These are phyloP conservation scores for Cladophialophora psammophila DNA, from an alignment of 2,329 filamentous ascomycete genomes.

Conservation along the genomic window DNA sequence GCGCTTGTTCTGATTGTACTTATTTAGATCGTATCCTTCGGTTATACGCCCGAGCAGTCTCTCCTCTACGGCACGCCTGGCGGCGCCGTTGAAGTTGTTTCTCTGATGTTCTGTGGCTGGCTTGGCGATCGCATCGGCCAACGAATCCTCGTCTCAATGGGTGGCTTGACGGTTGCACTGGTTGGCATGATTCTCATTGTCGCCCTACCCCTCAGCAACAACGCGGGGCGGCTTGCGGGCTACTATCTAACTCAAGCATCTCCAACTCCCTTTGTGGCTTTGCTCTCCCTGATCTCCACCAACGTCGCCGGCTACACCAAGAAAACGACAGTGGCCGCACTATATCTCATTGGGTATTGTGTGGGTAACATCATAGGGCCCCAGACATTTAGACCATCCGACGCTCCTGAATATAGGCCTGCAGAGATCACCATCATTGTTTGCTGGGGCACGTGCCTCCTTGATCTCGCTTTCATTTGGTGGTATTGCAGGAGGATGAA, in stretches of 20 bases:
- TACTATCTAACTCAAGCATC: constrained; percentile 71
- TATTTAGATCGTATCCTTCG: constrained; percentile 64
- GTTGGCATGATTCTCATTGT: constrained; percentile 49
- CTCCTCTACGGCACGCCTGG: constrained; percentile 71
- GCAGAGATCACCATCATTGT: constrained; percentile 70
- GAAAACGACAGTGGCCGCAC: constrained; percentile 60
- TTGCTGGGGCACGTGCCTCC: constrained; percentile 60
- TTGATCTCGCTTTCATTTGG: constrained; percentile 68
- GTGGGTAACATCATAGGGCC: constrained; percentile 64
- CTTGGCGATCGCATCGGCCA: constrained; percentile 65
- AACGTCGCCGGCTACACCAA: constrained; percentile 66
- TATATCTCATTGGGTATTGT: constrained; percentile 57
- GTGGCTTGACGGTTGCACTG: constrained; percentile 33
- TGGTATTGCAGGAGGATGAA: constrained; percentile 68
- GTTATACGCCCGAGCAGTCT: constrained; percentile 68
- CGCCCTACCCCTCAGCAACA: constrained; percentile 65
- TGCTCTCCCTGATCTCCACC: constrained; percentile 68
- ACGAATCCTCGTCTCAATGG: constrained; percentile 68
- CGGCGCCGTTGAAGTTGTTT: constrained; percentile 69
- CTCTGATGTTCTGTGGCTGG: constrained; percentile 63
- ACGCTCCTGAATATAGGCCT: constrained; percentile 67
- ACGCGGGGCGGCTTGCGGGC: constrained; percentile 65
- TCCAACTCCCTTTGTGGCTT: constrained; percentile 68
- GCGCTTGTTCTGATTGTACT: background rate
- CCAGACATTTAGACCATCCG: constrained; percentile 60